Base-by-base conservation (phyloP, 1,284 basidiomycete genomes). In the Lignosus rhinocerotis region DNA sequence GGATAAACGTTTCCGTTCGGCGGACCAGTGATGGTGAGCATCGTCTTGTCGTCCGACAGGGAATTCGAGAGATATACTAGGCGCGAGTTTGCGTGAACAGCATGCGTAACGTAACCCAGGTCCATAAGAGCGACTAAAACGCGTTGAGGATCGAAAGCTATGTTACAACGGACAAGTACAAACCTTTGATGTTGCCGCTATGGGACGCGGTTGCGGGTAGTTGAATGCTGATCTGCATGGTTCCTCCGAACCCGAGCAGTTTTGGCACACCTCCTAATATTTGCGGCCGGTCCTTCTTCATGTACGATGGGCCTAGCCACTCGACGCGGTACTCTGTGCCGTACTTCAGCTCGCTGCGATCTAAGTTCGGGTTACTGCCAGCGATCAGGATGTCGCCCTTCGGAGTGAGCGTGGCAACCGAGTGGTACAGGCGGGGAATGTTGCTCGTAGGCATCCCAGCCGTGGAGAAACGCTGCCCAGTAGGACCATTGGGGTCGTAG, bases 401-500 rank as follows among this genome's bases (percentile, higher is more conserved):
- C 10, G 89, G 90, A 16, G 87, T 87, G 64, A 91, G 72, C 21
- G 86, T 89, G 47, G 89, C 88, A 0, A 88, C 83, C 12, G 88
- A 91, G 66, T 96, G 93, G 70, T 96, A 96, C 70, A 96, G 70
- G 55, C 93, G 78, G 31, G 93, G 87, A 62, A 93, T 93, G 38
- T 76, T 65, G 65, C 88, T 92, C 0, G 79, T 76, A 10, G 84
- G 86, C 75, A 95, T 79, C 14, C 85, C 86, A 7, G 70, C 72
- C 1, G 73, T 72, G 3, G 82, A 81, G 73, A 94, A 92, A 25
- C 93, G 83, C 55, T 77, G 70, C 8, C 89, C 90, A 36, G 60
- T 58, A 0, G 82, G 76, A 10, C 82, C 85, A n/a, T 69, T 55
- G 1, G 91, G 90, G 59, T 87, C 80, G 72, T 94, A 96, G 11